phyloP scores from a whole-genome alignment of 192 early-diverging fungal species.

The Gamsiella multidivaricata region DNA sequence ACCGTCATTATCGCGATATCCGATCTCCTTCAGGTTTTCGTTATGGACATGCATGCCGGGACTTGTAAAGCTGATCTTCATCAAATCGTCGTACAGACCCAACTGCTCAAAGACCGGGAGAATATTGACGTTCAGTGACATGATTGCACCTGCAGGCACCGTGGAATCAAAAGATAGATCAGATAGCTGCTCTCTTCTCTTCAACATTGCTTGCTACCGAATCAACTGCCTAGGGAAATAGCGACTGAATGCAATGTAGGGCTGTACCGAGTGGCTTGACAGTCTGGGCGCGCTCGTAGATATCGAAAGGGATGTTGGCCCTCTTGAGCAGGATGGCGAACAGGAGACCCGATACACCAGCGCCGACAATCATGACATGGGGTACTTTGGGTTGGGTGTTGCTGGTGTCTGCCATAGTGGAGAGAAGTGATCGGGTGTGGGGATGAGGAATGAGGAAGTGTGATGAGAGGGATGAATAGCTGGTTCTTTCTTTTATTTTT shows the following conservation, averaged over 20 bases:
- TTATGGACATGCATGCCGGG: conserved; percentile 4
- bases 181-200: too few species aligned
- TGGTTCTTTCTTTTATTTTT: too few species aligned
- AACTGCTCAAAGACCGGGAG: conserved; percentile 38
- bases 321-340: conserved; percentile 15
- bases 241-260: not conserved
- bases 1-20: not conserved
- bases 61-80: conserved; percentile 9
- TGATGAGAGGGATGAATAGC: not conserved
- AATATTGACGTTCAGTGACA: conserved; percentile 25
- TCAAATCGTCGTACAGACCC: conserved; percentile 16
- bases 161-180: not conserved
- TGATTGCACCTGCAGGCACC: conserved; percentile 18
- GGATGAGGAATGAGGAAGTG: not conserved
- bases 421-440: not conserved
- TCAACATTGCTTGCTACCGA: too few species aligned
- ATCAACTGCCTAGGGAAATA: not conserved
- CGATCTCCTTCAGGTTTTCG: conserved; percentile 15
- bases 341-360: conserved; percentile 16
- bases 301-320: conserved; percentile 23
- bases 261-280: conserved; percentile 16
- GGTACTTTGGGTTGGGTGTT: not conserved
- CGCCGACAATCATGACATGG: conserved; percentile 21
- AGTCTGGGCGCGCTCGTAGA: conserved; percentile 15
- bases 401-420: not conserved